Base-by-base conservation (phyloP, 2,329 filamentous ascomycete species). In the Pestalotiopsis sp. region DNA sequence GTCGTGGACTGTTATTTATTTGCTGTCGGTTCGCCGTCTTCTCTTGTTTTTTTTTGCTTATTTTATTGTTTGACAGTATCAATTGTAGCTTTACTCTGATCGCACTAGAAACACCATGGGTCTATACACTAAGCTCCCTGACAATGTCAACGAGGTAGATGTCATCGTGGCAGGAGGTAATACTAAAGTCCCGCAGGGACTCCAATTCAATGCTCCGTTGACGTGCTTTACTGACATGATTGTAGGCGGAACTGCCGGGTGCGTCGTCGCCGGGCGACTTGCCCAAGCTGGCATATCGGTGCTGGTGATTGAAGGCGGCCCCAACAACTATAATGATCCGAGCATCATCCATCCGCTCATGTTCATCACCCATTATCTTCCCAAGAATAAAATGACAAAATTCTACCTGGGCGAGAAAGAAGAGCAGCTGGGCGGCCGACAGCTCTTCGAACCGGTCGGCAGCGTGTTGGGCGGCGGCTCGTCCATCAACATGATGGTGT, bases 381-480 rank as follows among this genome's bases (percentile, higher is more conserved):
- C 86, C 0, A 69, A 66, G 3, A 85, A 83, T 67, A 85, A 86
- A 7, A 73, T 70, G 66, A 73, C 68, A n/a, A 65, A 85, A 27
- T 88, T 88, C 74, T 88, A 88, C 75, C 80, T 86, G 70, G 67
- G 73, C 3, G 69, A 57, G 17, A 73, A 72, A 57, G 74, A 74
- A 11, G 66, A 73, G 31, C 73, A 85, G 25, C 80, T 88, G 2
- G 83, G 80, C 60, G 80, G 81, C 14, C 78, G 85, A n/a, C 80
- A 82, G 67, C 79, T 76, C 1, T 77, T 83, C 17, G 78, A 84
- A 1, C 80, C 80, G 0, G 71, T 73, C 4, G 82, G 80, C 5
- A 85, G 85, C 23, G 82, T 83, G 0, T 79, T 90, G 0, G 88
- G 88, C 25, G 88, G 88, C 20, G 87, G 87, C 9, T 83, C 81